Percentiles rank a stretch among this genome's conserved stretches.
phyloP scores from a whole-genome alignment of 768 basidiomycete genomes.

The Psilocybe cyanescens region DNA sequence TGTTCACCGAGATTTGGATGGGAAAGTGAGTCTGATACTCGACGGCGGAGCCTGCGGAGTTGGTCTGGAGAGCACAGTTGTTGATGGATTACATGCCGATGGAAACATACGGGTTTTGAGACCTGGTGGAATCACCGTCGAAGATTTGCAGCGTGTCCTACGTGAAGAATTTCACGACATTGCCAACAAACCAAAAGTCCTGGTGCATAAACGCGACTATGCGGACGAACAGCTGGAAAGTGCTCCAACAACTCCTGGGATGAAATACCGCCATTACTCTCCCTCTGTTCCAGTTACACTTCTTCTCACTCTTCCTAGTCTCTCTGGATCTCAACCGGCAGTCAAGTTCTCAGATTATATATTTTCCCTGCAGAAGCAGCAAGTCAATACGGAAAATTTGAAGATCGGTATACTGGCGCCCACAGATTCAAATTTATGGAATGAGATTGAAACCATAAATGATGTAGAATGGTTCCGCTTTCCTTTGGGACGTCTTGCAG shows the following conservation, averaged over 20 bases:
- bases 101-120: slow-evolving; percentile 82
- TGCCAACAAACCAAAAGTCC: slow-evolving; percentile 53
- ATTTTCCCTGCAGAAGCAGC: slow-evolving; percentile 34
- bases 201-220: slow-evolving; percentile 84
- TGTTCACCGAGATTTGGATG: slow-evolving; percentile 77
- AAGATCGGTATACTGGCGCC: slow-evolving; percentile 75
- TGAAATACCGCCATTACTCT: slow-evolving; percentile 99
- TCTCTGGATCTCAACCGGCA: slow-evolving; percentile 37
- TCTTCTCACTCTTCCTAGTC: slow-evolving; percentile 53
- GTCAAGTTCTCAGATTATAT: slow-evolving; percentile 42
- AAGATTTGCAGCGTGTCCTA: slow-evolving; percentile 75
- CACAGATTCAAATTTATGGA: slow-evolving; percentile 55
- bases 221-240: slow-evolving; percentile 67
- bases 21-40: slow-evolving; percentile 76
- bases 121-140: slow-evolving; percentile 92
- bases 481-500: slow-evolving; percentile 49
- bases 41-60: slow-evolving; percentile 93
- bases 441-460: slow-evolving; percentile 29
- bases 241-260: slow-evolving; percentile 93
- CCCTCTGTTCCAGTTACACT: slow-evolving; percentile 87
- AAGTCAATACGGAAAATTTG: slow-evolving; percentile 21
- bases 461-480: slow-evolving; percentile 62
- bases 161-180: slow-evolving; percentile 37
- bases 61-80: slow-evolving; percentile 94
- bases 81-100: slow-evolving; percentile 81